Base-by-base conservation (phyloP, 1,284 basidiomycete genomes). In the Fomitopsis schrenkii region DNA sequence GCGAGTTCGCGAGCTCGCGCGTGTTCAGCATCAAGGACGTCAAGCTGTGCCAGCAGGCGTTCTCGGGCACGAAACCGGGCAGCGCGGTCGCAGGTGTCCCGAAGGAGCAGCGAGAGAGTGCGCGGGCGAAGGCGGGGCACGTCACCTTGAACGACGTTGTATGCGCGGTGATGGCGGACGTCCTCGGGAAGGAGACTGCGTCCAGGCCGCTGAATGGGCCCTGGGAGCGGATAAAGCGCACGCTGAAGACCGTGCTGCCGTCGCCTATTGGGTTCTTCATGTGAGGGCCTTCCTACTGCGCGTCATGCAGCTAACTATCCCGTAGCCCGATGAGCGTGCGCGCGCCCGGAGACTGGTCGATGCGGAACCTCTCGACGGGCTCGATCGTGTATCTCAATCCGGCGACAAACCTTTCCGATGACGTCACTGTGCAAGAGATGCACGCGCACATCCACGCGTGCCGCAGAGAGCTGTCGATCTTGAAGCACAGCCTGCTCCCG, bases 101-200 rank as follows among this genome's bases (percentile, higher is more conserved):
- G 12, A 65, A 61, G 50, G 61, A 65, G 38, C 53, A 64, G 61
- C 61, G 67, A 14, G 63, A 64, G 33, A 69, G 61, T 19, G 66
- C 55, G 35, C 56, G 61, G 60, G 63, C 62, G 48, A 66, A 64
- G 38, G 61, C 62, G 5, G 64, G 66, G 26, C 70, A 72, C 55
- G 68, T 74, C 50, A 74, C 72, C 14, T 59, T 74, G 33, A 74
- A 74, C 62, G 72, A 74, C 55, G 68, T 73, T 22, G 67, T 73
- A 46, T 74, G 72, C 54, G 62, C 72, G 1, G 67, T 74, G 14
- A 71, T 73, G 69, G 67, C 65, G 44, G 71, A 74, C 53, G 69
- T 72, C 0, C 60, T 72, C 5, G 70, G 60, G 26, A 54, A 60
- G 28, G 66, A 72, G 57, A 58, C 68, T 41, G 63, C 59, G n/a